Percentiles rank a stretch among this genome's conserved stretches.
Conservation (phyloP, 495 filamentous ascomycete genomes). For the Trichoderma parareesei region DNA sequence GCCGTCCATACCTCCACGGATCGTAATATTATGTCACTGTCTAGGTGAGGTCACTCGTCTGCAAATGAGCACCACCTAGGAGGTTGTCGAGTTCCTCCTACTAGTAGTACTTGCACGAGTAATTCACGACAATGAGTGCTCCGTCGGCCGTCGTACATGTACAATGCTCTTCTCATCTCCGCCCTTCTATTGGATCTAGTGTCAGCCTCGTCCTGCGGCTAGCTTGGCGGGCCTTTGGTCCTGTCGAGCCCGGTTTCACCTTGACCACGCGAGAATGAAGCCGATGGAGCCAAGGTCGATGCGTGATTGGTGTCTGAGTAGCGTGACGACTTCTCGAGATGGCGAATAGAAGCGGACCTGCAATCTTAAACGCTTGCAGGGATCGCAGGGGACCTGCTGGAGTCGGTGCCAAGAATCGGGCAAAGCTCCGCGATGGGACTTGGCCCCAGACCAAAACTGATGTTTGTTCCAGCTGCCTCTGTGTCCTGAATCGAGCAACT, state of each 20-base stretch:
- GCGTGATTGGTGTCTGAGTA: not conserved
- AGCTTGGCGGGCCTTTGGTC: not conserved
- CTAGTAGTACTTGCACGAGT: not conserved
- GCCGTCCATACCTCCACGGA: too few species aligned
- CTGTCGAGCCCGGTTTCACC: not conserved
- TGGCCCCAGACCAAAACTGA: not conserved
- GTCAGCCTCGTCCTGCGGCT: not conserved
- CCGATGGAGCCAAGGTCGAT: not conserved
- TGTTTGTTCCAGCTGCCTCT: not conserved
- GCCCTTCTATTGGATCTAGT: not conserved
- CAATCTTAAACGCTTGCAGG: conserved; percentile 6
- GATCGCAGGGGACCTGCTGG: not conserved
- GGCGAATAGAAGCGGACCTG: conserved; percentile 6
- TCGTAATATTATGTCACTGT: too few species aligned
- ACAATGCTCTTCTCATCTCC: not conserved
- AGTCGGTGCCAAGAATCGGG: conserved; percentile 7
- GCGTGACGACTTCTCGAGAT: not conserved
- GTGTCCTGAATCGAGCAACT: not conserved
- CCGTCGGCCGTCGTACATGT: not conserved
- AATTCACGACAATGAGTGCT: not conserved
- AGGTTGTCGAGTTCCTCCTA: not conserved
- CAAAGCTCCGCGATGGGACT: conserved; percentile 6
- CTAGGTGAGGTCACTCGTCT: too few species aligned
- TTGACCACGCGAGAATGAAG: not conserved
- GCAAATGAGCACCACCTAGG: too few species aligned